These are phyloP conservation scores for Diaporthe humulicola DNA, from an alignment of 2,329 filamentous ascomycete species.

Conservation along the genomic window DNA sequence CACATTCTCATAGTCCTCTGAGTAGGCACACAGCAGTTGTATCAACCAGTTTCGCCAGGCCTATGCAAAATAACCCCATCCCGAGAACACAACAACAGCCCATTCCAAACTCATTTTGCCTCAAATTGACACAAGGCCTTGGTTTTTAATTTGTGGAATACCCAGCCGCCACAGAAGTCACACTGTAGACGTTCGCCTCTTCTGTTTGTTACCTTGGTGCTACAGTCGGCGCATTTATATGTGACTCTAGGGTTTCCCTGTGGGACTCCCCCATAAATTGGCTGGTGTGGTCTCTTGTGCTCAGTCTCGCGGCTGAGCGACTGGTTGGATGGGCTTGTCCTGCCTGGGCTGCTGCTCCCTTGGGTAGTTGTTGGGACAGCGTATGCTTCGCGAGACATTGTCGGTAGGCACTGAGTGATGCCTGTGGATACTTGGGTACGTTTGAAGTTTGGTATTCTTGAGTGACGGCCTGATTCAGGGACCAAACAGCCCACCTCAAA, in stretches of 20 bases:
- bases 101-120: background rate
- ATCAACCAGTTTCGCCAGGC: background rate
- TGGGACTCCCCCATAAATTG: background rate
- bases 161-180: background rate
- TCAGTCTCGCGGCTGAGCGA: background rate
- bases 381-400: conserved; percentile 18
- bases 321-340: background rate
- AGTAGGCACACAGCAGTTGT: no score
- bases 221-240: background rate
- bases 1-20: no score
- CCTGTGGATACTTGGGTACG: background rate
- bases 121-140: background rate
- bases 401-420: background rate
- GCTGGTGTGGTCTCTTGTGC: background rate
- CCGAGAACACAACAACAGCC: background rate
- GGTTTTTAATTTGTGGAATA: background rate
- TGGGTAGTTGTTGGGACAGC: background rate
- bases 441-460: background rate
- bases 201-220: background rate
- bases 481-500: background rate
- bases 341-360: background rate
- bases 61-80: no score
- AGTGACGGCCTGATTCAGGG: background rate
- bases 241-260: background rate
- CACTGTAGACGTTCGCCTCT: background rate